phyloP scores from a whole-genome alignment of 495 filamentous ascomycete species.

The Talaromyces thailandensis region DNA sequence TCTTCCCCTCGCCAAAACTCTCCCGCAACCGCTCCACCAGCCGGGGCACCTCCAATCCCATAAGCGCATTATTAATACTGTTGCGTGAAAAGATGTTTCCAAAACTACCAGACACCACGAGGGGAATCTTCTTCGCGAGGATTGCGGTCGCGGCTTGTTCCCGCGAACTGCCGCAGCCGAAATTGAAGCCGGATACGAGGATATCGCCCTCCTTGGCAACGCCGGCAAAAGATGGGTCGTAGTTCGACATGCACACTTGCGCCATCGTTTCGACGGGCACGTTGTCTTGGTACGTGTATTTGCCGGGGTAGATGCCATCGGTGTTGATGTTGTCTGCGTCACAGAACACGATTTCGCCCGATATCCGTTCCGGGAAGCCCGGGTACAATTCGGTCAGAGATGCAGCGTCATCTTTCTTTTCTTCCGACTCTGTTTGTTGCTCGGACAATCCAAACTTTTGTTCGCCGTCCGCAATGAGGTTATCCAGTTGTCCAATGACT shows the following conservation, averaged over 20 bases:
- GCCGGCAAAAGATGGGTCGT: constrained; percentile 58
- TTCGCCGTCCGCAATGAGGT: constrained; percentile 46
- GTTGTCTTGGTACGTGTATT: constrained; percentile 85
- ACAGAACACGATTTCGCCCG: constrained; percentile 45
- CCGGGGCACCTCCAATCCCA: constrained; percentile 65
- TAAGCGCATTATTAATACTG: constrained; percentile 73
- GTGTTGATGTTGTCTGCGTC: constrained; percentile 42
- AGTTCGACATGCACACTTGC: constrained; percentile 86
- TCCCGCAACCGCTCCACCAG: constrained; percentile 56
- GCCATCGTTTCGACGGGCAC: constrained; percentile 72
- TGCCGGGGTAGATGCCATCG: constrained; percentile 76
- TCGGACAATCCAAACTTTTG: constrained; percentile 18
- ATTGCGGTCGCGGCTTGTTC: constrained; percentile 80
- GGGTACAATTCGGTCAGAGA: constrained; percentile 37
- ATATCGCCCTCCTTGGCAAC: constrained; percentile 62
- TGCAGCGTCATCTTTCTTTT: constrained; percentile 14
- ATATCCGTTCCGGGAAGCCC: constrained; percentile 42
- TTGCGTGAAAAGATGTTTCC: constrained; percentile 73
- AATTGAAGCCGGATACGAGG: constrained; percentile 82
- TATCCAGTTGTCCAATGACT: constrained; percentile 56
- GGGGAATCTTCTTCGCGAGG: constrained; percentile 61
- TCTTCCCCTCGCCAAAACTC: constrained; percentile 36
- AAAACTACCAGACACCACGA: constrained; percentile 69
- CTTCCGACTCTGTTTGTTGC: constrained; percentile 1
- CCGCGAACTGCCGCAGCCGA: constrained; percentile 67